Percentiles rank a stretch among this genome's conserved stretches.
Evolutionary conservation across 2,329 filamentous ascomycete species (phyloP).

Genomic region (Lachnum nothofagi): DNA sequence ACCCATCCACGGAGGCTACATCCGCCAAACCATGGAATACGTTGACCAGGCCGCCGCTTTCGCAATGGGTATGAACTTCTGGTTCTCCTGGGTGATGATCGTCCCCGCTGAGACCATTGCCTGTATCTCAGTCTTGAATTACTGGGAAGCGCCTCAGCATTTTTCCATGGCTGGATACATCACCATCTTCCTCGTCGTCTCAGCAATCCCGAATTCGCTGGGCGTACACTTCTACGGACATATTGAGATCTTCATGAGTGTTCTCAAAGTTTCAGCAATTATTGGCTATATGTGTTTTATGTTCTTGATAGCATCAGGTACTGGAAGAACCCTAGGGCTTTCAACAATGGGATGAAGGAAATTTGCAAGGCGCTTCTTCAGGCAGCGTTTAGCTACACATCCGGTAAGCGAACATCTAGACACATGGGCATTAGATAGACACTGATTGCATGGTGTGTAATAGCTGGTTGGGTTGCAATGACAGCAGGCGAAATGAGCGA

Average conservation of each 20-base stretch:
- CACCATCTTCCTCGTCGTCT: slow-evolving; percentile 46
- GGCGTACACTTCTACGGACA: slow-evolving; percentile 50
- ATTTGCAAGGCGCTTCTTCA: slow-evolving; percentile 58
- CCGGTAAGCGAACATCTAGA: slow-evolving; percentile 39
- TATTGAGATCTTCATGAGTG: slow-evolving; percentile 53
- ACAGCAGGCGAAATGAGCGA: slow-evolving; percentile 53
- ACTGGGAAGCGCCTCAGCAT: slow-evolving; percentile 42
- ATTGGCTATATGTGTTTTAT: slow-evolving; percentile 58
- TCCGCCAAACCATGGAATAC: slow-evolving; percentile 55
- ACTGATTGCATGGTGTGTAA: neutral
- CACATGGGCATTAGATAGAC: neutral
- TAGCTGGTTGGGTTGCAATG: slow-evolving; percentile 52
- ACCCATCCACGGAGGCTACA: slow-evolving; percentile 57
- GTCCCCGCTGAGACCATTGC: slow-evolving; percentile 51
- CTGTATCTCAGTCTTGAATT: slow-evolving; percentile 49
- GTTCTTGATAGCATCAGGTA: slow-evolving; percentile 54
- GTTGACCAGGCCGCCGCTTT: slow-evolving; percentile 52
- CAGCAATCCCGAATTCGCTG: slow-evolving; percentile 48
- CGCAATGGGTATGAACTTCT: slow-evolving; percentile 48
- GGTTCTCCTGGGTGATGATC: slow-evolving; percentile 40
- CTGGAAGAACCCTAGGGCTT: slow-evolving; percentile 52
- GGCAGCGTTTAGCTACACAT: slow-evolving; percentile 53
- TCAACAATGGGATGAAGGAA: slow-evolving; percentile 54
- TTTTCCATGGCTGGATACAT: slow-evolving; percentile 51
- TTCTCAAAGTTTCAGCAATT: slow-evolving; percentile 51